Conservation (phyloP, 2,329 filamentous ascomycete genomes). For the Metarhizium humberi region DNA sequence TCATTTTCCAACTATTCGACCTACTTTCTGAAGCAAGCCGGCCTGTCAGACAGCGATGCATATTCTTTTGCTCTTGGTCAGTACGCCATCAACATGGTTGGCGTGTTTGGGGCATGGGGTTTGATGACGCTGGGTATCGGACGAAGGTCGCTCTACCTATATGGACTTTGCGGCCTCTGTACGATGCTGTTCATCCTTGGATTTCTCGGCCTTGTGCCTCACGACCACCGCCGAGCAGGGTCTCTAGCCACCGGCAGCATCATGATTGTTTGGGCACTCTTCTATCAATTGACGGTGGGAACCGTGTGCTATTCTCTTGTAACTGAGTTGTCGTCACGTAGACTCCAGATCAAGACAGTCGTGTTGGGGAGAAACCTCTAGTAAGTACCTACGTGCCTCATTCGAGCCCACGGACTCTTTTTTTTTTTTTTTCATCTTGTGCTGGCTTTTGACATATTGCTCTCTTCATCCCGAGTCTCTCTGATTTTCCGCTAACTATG, state of each 20-base stretch:
- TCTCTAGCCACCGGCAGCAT: slow-evolving; percentile 75
- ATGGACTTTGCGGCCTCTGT: slow-evolving; percentile 64
- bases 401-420: not conserved
- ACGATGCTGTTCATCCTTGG: slow-evolving; percentile 74
- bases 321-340: slow-evolving; percentile 70
- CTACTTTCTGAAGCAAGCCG: slow-evolving; percentile 52
- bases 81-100: slow-evolving; percentile 66
- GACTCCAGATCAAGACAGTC: slow-evolving; percentile 85
- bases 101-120: slow-evolving; percentile 73
- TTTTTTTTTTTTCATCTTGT: not conserved
- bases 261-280: slow-evolving; percentile 74
- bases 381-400: slow-evolving; percentile 26
- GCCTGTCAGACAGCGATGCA: slow-evolving; percentile 39
- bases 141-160: slow-evolving; percentile 66
- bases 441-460: not conserved
- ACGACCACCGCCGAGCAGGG: slow-evolving; percentile 45
- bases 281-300: slow-evolving; percentile 80
- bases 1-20: slow-evolving; percentile 58
- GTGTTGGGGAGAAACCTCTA: slow-evolving; percentile 75
- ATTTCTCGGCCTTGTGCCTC: slow-evolving; percentile 67
- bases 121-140: slow-evolving; percentile 69
- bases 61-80: slow-evolving; percentile 56
- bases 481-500: not conserved
- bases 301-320: slow-evolving; percentile 88
- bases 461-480: not conserved